Evolutionary conservation across 257 asterid species (phyloP), one percentile per base, ranked within the genome.

Genomic region (Craterostigma plantagineum): DNA sequence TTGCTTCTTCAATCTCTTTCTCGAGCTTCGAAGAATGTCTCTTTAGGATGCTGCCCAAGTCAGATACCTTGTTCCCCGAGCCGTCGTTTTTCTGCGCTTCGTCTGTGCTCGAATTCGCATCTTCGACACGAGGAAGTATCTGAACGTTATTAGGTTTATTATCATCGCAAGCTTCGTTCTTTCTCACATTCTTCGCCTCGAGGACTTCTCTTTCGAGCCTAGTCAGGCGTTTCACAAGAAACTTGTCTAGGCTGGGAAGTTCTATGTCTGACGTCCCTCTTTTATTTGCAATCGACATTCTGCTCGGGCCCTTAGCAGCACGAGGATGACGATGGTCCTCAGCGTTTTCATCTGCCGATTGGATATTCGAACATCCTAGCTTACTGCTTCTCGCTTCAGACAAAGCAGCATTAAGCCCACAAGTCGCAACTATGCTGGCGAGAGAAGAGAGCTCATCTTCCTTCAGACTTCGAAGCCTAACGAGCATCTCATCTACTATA

Each of bases 371-470:
- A 8, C 4, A 23, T 2, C 30, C 30, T n/a, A n/a, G n/a, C n/a
- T n/a, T n/a, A n/a, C n/a, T n/a, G n/a, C n/a, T n/a, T n/a, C n/a
- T n/a, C n/a, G n/a, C n/a, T n/a, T n/a, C n/a, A n/a, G n/a, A n/a
- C 45, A 85, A 58, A 53, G 83, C 91, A 49, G 92, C 98, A 61
- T 62, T 76, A 49, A 87, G 71, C 48, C 98, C 93, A 62, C 83
- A 70, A 9, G 98, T 79, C 10, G 95, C 95, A 17, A 90, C 95
- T 52, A 90, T 72, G 35, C 83, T 83, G n/a, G 98, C 95, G 52
- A 83, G 91, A 47, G 98, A 90, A 54, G 83, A 71, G 61, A 90
- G 93, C 55, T 79, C 92, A 9, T 79, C 79, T 61, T 83, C 98
- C 54, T 72, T 74, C 55, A 90, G 71, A 54, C 75, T 50, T 52